Base-by-base conservation (phyloP, 2,329 filamentous ascomycete genomes). In the Fusarium verrucosum region DNA sequence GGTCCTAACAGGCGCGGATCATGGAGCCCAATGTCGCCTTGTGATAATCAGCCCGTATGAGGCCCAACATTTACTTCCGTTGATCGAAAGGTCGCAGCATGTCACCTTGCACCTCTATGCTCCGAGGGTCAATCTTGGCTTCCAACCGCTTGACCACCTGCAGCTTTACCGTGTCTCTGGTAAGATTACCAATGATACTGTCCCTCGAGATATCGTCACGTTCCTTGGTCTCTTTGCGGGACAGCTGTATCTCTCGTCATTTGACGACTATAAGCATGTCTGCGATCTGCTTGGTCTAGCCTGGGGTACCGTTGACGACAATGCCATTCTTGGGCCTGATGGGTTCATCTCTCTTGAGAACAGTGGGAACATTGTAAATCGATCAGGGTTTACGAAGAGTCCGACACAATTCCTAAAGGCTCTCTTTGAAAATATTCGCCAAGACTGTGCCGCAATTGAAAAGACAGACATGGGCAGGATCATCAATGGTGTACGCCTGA, bases 191-290 rank as follows among this genome's bases (percentile, higher is more conserved):
- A 4, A 10, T 0, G 30, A 50, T 3, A 14, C 10, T 0, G 14
- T 44, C 59, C 74, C 5, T 64, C 75, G 7, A 36, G 51, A 35
- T 70, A 76, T 84, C 0, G 72, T 76, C 0, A 74, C 79, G 1
- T 79, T 85, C 53, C 79, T 92, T 0, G 89, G 89, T 38, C 74
- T 92, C 0, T 92, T 92, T 51, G 79, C 90, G 0, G 90, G 89
- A 0, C 87, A 90, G 51, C 78, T 92, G 0, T 92, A 92, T 65
- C 77, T 92, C 10, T 73, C 71, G 0, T 81, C 78, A 0, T 84
- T 80, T 38, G 56, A 75, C 0, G 83, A 90, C 50, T 92, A 92
- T 60, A 62, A 72, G 0, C 71, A 76, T 2, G 70, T 83, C 0
- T 89, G 86, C 58, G 70, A 77, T 1, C 82, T 81, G 36, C 74